Evolutionary conservation across 2,329 filamentous ascomycete species (phyloP).

Genomic region (Claviceps sp.): DNA sequence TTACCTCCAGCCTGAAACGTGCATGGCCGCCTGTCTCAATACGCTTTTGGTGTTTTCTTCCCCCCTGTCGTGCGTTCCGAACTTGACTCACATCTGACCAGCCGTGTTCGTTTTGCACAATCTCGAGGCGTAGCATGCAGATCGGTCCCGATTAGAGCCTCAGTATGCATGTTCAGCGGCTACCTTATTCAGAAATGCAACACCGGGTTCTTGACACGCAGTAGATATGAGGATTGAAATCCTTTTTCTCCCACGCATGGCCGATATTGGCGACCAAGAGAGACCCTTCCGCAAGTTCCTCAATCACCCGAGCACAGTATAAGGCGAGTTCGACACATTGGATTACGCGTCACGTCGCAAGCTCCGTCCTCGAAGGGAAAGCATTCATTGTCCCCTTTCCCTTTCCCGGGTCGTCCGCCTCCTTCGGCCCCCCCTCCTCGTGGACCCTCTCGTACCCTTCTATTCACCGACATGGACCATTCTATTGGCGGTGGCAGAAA

Average conservation of each 20-base stretch:
- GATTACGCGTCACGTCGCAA: neutral
- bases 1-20: neutral
- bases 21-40: neutral
- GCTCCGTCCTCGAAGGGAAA: neutral
- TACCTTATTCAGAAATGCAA: neutral
- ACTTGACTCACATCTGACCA: neutral
- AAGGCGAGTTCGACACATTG: neutral
- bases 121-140: neutral
- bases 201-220: neutral
- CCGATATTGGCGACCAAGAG: neutral
- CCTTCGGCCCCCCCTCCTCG: neutral
- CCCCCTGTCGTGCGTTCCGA: neutral
- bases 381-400: neutral
- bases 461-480: neutral
- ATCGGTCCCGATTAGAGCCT: neutral
- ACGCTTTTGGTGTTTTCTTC: neutral
- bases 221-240: neutral
- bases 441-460: neutral
- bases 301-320: neutral
- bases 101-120: neutral
- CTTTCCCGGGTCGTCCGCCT: neutral
- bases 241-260: neutral
- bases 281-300: neutral
- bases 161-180: neutral
- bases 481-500: neutral